Evolutionary conservation across 257 asterid species (phyloP), one percentile per base, ranked within the genome.

Genomic region (Plectranthus barbatus): DNA sequence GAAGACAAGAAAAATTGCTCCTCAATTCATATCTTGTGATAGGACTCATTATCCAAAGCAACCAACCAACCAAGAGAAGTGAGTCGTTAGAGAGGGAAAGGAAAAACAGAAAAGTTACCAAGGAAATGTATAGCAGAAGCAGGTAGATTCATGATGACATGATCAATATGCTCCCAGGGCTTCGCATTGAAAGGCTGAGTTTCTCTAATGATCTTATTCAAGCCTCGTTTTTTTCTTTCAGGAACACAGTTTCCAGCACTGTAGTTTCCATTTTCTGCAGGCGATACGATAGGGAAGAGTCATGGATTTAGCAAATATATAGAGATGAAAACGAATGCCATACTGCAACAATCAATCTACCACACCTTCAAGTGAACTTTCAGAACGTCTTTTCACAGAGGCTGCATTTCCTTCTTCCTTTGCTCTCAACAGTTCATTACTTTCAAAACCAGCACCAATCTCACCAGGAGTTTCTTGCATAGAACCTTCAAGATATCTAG

Each of bases 121-220:
- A 92, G 96, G 75, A 92, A 92, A 24, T 82, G 86, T 10, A 89
- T 29, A 18, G 97, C 96, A 68, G 97, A 87, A 20, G 97, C 99
- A 53, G 99, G 99, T 37, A 92, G 81, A 74, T 92, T 89, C 99
- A 92, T 92, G 54, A 92, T 81, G 67, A 87, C 81, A 66, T 92
- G 99, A 77, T 92, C 99, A 51, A 85, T 70, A 64, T 83, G 99
- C 82, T 92, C 97, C 92, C 94, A 89, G 19, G 97, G 91, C 72
- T 80, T 85, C 45, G 77, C 75, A 64, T 55, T 56, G 58, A 86
- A 81, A 54, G 83, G 57, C 31, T 56, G 73, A 20, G 81, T 83
- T 60, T 79, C 72, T 71, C 49, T 77, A 21, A 66, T 29, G 55
- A 80, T 76, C 78, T 89, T 91, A 69, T 78, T 83, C 50, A 71